Evolutionary conservation across 2,329 filamentous ascomycete species (phyloP).

Genomic region (Diaporthe caulivora): DNA sequence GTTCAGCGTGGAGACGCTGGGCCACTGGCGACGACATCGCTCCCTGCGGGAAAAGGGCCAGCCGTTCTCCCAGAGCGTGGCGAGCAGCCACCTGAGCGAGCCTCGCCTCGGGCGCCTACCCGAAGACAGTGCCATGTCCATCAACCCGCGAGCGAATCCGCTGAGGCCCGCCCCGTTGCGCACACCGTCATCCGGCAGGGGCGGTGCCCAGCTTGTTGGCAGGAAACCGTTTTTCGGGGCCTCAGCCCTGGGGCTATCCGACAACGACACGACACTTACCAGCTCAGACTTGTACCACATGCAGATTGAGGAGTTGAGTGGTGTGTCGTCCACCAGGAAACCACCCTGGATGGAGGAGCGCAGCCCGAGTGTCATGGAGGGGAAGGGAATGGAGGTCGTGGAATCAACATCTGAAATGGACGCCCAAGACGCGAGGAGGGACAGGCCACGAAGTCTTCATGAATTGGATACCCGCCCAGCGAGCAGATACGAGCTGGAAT

Average conservation of each 20-base stretch:
- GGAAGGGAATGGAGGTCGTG: conserved; percentile 4
- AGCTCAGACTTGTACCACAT: conserved; percentile 5
- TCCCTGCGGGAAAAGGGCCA: not conserved
- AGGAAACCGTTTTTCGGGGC: not conserved
- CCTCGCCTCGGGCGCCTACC: not conserved
- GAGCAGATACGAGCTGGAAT: conserved; percentile 30
- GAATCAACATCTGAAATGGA: not conserved
- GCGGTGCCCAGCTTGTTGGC: not conserved
- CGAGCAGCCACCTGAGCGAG: conserved; percentile 27
- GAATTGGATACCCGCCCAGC: conserved; percentile 17
- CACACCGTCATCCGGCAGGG: not conserved
- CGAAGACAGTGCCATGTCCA: conserved; percentile 20
- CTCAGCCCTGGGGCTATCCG: not conserved
- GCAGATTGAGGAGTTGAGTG: conserved; percentile 17
- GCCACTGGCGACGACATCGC: conserved; percentile 7
- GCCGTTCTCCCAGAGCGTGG: conserved; percentile 16
- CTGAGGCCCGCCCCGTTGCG: conserved; percentile 10
- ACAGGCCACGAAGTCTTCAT: not conserved
- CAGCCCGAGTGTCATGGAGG: conserved; percentile 23
- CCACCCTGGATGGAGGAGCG: conserved; percentile 20
- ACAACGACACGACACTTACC: not conserved
- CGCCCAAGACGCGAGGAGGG: not conserved
- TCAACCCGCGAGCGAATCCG: conserved; percentile 9
- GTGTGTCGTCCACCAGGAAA: not conserved
- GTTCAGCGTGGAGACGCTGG: conserved; percentile 12